phyloP scores from a whole-genome alignment of 2,329 filamentous ascomycete genomes.

The Trichothecium sympodiale region DNA sequence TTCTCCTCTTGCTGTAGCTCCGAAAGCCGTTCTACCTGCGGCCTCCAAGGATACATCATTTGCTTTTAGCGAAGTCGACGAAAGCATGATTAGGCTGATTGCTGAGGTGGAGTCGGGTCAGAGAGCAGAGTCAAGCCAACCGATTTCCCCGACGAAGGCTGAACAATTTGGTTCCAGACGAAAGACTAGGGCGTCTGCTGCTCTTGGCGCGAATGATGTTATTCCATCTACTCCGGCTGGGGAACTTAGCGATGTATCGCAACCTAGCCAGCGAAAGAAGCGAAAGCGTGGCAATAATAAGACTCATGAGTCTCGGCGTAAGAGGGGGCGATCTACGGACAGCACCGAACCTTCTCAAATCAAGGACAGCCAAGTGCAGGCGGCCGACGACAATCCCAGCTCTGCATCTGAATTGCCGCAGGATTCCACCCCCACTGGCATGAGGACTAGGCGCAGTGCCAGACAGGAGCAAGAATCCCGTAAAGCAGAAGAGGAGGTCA shows the following conservation, averaged over 20 bases:
- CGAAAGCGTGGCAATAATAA: conserved; percentile 13
- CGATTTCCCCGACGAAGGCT: no score
- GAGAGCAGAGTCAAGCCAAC: neutral
- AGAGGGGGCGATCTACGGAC: conserved; percentile 16
- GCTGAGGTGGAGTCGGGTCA: conserved; percentile 34
- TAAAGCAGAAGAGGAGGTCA: neutral
- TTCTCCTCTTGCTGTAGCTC: no score
- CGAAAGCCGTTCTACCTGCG: neutral
- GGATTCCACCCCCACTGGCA: neutral
- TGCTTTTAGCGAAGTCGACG: conserved; percentile 31
- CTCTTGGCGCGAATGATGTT: conserved; percentile 2
- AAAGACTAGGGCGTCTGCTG: no score
- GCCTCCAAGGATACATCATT: conserved; percentile 21
- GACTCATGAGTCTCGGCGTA: conserved; percentile 13
- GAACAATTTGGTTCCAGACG: no score
- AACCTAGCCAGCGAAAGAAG: conserved; percentile 14
- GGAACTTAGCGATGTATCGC: neutral
- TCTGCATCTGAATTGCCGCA: neutral
- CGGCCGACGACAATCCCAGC: neutral
- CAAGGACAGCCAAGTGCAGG: neutral
- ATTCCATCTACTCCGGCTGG: conserved; percentile 13
- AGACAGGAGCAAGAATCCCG: conserved; percentile 1
- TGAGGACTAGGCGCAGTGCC: conserved; percentile 3
- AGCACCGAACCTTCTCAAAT: neutral
- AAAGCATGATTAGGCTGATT: conserved; percentile 34